phyloP scores from a whole-genome alignment of 495 filamentous ascomycete species.

The Letharia lupina region DNA sequence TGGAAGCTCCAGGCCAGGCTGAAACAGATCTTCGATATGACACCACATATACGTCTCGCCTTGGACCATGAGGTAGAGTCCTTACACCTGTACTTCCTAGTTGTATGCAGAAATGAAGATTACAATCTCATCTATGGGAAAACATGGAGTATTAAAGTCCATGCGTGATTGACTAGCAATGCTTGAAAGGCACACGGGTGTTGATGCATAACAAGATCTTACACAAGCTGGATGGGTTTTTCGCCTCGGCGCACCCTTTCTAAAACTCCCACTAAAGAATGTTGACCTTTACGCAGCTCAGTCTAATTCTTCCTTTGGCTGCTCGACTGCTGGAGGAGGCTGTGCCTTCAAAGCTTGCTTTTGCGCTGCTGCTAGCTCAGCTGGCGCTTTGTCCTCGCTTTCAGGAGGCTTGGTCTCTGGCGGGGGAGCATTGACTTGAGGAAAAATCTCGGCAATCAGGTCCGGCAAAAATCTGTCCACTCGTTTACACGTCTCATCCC shows the following conservation, averaged over 20 bases:
- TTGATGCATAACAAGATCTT: neutral
- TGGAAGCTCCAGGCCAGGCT: neutral
- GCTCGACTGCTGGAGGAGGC: neutral
- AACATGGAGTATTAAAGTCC: neutral
- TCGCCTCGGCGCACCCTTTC: neutral
- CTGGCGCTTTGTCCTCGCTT: neutral
- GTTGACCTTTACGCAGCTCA: neutral
- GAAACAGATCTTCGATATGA: neutral
- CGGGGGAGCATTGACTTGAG: conserved; percentile 16
- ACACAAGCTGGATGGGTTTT: neutral
- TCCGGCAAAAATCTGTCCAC: conserved; percentile 85
- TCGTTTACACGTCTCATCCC: conserved; percentile 69
- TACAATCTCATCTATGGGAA: neutral
- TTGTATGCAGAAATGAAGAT: neutral
- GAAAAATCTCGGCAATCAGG: conserved; percentile 49
- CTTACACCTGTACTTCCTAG: neutral
- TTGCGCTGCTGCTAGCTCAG: neutral
- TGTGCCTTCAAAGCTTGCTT: neutral
- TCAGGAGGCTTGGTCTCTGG: conserved; percentile 1
- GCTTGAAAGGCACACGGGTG: neutral
- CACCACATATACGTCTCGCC: neutral
- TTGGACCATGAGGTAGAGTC: neutral
- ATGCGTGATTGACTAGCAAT: neutral
- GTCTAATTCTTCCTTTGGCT: no score
- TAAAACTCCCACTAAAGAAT: neutral